Evolutionary conservation across 352 stramenopile genomes (phyloP).

Genomic region (Globisporangium spinosum): DNA sequence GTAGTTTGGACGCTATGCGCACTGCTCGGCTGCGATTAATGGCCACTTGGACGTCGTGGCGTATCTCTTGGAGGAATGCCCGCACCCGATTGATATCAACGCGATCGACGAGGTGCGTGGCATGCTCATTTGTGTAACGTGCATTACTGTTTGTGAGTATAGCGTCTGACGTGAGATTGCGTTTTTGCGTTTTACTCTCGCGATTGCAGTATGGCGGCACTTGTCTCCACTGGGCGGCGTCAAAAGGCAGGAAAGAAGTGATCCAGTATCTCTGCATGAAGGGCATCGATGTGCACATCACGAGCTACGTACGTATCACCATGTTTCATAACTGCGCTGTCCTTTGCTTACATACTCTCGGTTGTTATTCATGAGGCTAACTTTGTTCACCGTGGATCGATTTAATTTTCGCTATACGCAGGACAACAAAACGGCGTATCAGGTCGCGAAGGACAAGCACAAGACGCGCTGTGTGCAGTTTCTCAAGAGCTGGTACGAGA

Average conservation of each 20-base stretch:
- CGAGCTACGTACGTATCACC: conserved; percentile 68
- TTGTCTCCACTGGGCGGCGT: conserved; percentile 82
- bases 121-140: not conserved
- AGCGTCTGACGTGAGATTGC: not conserved
- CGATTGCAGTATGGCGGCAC: conserved; percentile 76
- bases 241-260: conserved; percentile 82
- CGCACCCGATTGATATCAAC: conserved; percentile 83
- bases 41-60: conserved; percentile 82
- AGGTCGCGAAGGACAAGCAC: conserved; percentile 87
- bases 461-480: conserved; percentile 87
- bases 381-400: not conserved
- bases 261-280: conserved; percentile 88
- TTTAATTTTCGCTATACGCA: conserved; percentile 16
- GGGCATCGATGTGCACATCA: conserved; percentile 86
- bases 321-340: too few species aligned
- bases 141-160: not conserved
- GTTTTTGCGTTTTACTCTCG: not conserved
- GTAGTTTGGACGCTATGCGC: conserved; percentile 68
- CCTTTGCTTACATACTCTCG: not conserved
- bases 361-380: not conserved
- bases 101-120: conserved; percentile 71
- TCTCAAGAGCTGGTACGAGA: conserved; percentile 87
- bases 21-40: conserved; percentile 84
- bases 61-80: conserved; percentile 81
- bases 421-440: conserved; percentile 88